Conservation (phyloP, 352 stramenopile genomes). For the Globisporangium abappressorium region DNA sequence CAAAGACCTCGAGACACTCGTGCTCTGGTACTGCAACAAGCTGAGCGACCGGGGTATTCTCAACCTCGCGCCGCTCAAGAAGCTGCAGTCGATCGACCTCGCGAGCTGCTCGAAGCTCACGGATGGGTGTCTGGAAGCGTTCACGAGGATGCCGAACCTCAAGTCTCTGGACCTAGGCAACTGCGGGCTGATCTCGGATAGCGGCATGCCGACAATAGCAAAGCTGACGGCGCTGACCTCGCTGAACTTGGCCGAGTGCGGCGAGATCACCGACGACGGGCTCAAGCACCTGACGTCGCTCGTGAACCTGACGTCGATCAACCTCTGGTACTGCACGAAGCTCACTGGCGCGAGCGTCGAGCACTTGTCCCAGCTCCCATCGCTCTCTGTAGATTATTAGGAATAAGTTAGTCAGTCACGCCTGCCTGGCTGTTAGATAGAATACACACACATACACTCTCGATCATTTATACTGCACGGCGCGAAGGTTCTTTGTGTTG, state of each 20-base stretch:
- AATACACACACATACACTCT: background rate
- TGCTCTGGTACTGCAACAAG: conserved; percentile 86
- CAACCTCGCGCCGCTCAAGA: conserved; percentile 35
- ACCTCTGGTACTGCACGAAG: conserved; percentile 82
- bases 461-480: conserved; percentile 7
- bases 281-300: conserved; percentile 45
- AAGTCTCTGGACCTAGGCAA: conserved; percentile 79
- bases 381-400: conserved; percentile 49
- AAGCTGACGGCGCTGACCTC: conserved; percentile 54
- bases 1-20: conserved; percentile 51
- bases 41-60: conserved; percentile 61
- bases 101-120: conserved; percentile 73
- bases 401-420: background rate
- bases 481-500: background rate
- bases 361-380: conserved; percentile 39
- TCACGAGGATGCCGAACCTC: conserved; percentile 51
- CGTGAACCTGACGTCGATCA: conserved; percentile 55
- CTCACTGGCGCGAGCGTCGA: conserved; percentile 55
- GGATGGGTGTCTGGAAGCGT: conserved; percentile 43
- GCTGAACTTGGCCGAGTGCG: conserved; percentile 71
- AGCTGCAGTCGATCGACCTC: conserved; percentile 67
- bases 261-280: conserved; percentile 62
- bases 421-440: background rate
- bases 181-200: conserved; percentile 67
- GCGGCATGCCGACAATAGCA: conserved; percentile 45